Percentiles rank a stretch among this genome's conserved stretches.
phyloP scores from a whole-genome alignment of 768 basidiomycete genomes.

The Boletus subcaerulescens region DNA sequence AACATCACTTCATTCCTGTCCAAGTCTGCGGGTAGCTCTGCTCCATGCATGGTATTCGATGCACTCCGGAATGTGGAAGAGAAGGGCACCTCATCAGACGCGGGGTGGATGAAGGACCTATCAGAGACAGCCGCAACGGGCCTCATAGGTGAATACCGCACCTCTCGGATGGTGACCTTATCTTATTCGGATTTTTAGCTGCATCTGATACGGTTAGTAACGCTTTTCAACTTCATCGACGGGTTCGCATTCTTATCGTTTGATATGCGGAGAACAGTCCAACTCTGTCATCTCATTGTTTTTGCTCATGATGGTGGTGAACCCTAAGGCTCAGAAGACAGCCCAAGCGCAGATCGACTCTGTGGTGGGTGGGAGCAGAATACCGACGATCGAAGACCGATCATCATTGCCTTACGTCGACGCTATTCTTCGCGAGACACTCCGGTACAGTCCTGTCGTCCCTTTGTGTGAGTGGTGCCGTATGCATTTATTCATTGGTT shows the following conservation, averaged over 20 bases:
- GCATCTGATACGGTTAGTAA: slow-evolving; percentile 20
- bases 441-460: slow-evolving; percentile 12
- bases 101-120: slow-evolving; percentile 9
- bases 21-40: slow-evolving; percentile 7
- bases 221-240: neutral
- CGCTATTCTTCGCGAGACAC: slow-evolving; percentile 17
- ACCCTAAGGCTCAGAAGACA: slow-evolving; percentile 15
- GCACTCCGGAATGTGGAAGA: slow-evolving; percentile 10
- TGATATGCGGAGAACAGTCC: slow-evolving; percentile 11
- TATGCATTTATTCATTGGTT: neutral
- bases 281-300: slow-evolving; percentile 24
- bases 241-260: neutral
- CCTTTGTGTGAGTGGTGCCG: slow-evolving; percentile 13
- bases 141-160: slow-evolving; percentile 13
- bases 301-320: slow-evolving; percentile 18
- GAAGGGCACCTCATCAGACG: slow-evolving; percentile 2
- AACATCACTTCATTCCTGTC: neutral
- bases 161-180: neutral
- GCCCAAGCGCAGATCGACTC: slow-evolving; percentile 24
- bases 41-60: slow-evolving; percentile 19
- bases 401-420: slow-evolving; percentile 19
- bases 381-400: slow-evolving; percentile 17
- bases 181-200: slow-evolving; percentile 11
- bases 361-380: slow-evolving; percentile 9
- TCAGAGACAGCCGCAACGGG: slow-evolving; percentile 22